Evolutionary conservation across 176 grass and related monocot genomes (phyloP).

Genomic region (Juncus inflexus): DNA sequence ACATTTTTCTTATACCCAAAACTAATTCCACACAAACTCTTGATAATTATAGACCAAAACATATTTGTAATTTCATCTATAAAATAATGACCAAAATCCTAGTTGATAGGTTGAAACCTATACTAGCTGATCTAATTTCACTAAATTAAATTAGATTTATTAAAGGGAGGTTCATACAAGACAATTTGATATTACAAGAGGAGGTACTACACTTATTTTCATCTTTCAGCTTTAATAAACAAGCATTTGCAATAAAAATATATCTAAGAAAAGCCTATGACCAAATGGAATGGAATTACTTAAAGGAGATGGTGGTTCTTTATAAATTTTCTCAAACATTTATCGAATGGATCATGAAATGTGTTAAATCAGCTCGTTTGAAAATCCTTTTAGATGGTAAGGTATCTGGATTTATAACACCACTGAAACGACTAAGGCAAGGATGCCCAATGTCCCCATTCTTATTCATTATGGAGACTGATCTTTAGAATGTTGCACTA

Average conservation of each 20-base stretch:
- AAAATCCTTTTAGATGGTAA: background rate
- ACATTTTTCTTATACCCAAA: background rate
- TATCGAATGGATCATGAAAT: background rate
- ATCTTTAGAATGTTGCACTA: too few relatives aligned
- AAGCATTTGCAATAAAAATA: background rate
- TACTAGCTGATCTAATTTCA: background rate
- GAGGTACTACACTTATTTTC: background rate
- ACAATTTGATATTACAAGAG: background rate
- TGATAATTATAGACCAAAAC: background rate
- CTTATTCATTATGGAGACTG: background rate
- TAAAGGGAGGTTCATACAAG: background rate
- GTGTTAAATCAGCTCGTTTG: background rate
- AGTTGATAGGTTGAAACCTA: background rate
- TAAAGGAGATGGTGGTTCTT: background rate
- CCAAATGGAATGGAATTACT: background rate
- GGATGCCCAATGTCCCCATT: background rate
- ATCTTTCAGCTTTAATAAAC: background rate
- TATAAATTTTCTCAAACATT: background rate
- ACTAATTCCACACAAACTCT: background rate
- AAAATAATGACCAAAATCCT: background rate
- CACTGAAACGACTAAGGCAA: background rate
- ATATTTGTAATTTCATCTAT: background rate
- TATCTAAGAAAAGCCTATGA: background rate
- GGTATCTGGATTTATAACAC: background rate
- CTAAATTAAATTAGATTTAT: background rate